phyloP scores from a whole-genome alignment of 306 rosid species.

The Geum urbanum region DNA sequence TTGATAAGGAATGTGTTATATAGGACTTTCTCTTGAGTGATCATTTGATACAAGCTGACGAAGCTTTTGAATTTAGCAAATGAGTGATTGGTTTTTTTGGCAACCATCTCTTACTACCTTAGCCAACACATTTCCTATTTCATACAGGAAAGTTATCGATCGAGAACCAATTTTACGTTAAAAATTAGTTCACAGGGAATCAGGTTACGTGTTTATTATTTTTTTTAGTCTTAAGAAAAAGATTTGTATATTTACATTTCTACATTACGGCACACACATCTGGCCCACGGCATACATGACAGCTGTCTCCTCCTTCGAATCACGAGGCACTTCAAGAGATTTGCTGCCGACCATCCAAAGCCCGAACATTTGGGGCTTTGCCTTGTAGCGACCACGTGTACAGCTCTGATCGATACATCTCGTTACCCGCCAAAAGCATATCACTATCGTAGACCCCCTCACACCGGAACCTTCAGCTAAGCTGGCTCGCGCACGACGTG shows the following conservation, averaged over 20 bases:
- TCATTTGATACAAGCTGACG: neutral
- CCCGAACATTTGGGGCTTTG: neutral
- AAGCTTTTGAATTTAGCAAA: neutral
- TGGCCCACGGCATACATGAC: neutral
- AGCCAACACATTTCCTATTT: no score
- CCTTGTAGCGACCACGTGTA: constrained; percentile 28
- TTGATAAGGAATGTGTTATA: neutral
- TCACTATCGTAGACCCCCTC: constrained; percentile 24
- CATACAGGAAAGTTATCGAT: no score
- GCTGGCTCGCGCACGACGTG: constrained; percentile 26
- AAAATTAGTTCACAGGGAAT: no score
- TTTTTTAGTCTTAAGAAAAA: no score
- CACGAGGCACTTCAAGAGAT: constrained; percentile 14
- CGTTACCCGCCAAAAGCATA: neutral
- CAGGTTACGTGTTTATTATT: no score
- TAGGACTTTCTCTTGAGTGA: neutral
- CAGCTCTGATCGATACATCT: no score
- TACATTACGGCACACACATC: no score
- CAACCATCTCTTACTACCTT: neutral
- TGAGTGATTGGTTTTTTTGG: neutral
- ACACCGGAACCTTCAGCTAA: constrained; percentile 27
- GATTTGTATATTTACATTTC: no score
- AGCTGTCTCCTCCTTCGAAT: constrained; percentile 13
- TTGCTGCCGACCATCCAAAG: constrained; percentile 25
- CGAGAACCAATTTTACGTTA: no score